Base-by-base conservation (phyloP, 1,284 basidiomycete genomes). In the Sanghuangporus sanghuang region DNA sequence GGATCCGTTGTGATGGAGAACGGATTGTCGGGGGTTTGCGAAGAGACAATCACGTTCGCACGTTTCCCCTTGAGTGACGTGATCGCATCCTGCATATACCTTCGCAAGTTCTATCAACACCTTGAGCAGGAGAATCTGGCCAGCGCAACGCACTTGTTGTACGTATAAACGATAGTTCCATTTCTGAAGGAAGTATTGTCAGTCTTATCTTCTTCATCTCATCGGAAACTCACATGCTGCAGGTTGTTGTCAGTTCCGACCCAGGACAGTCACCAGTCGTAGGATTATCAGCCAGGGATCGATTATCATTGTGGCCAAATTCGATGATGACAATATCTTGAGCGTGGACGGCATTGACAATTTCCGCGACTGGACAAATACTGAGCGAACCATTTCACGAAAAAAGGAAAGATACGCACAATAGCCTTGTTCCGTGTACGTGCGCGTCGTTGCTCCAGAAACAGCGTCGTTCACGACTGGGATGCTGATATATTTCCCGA, bases 11-110 rank as follows among this genome's bases (percentile, higher is more conserved):
- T 76, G 35, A 70, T 69, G 48, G 69, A 71, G 57, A 73, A 72
- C 12, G 73, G 69, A 68, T 83, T 79, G 67, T 77, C 71, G 2
- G 81, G 81, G 3, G 81, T 83, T 67, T 80, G 78, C n/a, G 77
- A 76, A 18, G 78, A 79, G 35, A 82, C 71, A 64, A 83, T 81
- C 35, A 76, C 74, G 38, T 75, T 78, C 35, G 76, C 79, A 16
- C 80, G 81, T 69, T 81, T 82, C 3, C 78, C 76, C 68, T 78
- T 73, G 53, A 81, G 68, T 18, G 76, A 62, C 36, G 72, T 75
- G 49, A 78, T 74, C 0, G 80, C 79, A 64, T 81, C 78, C 64
- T 78, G 74, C 63, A 80, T 67, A 61, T 73, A 73, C 67, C 55
- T 68, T 64, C 32, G 57, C 44, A 35, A 63, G 52, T 49, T 58